phyloP scores from a whole-genome alignment of 805 yeast genomes.

The Tetrapisispora nanseiensis region DNA sequence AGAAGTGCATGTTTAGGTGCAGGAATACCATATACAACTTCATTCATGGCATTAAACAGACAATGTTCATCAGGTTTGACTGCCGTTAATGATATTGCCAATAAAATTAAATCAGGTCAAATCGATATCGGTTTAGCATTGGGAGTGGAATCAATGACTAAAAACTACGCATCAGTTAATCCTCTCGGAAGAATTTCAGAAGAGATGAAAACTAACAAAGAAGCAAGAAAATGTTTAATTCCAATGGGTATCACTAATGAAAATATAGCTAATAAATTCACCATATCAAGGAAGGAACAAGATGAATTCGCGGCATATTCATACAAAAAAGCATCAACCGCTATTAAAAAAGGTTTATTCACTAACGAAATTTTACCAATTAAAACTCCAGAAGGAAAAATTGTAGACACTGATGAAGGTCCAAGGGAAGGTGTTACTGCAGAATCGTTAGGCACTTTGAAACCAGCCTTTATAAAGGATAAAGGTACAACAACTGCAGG shows the following conservation, averaged over 20 bases:
- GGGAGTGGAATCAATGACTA: constrained; percentile 94
- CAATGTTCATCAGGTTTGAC: constrained; percentile 93
- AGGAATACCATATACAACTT: constrained; percentile 72
- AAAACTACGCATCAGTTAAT: constrained; percentile 65
- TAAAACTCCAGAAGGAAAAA: constrained; percentile 38
- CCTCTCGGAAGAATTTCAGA: constrained; percentile 56
- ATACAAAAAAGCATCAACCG: constrained; percentile 72
- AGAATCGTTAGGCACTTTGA: constrained; percentile 59
- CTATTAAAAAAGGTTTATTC: constrained; percentile 64
- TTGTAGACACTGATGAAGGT: constrained; percentile 72
- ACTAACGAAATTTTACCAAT: constrained; percentile 84
- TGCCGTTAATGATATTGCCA: constrained; percentile 84
- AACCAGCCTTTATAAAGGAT: constrained; percentile 76
- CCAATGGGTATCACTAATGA: constrained; percentile 98
- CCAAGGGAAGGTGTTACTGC: constrained; percentile 83
- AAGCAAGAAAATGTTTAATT: constrained; percentile 66
- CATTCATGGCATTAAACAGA: constrained; percentile 79
- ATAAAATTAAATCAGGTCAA: constrained; percentile 78
- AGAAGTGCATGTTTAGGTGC: constrained; percentile 88
- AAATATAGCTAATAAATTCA: constrained; percentile 66
- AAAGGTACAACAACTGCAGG: constrained; percentile 87
- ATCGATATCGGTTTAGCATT: constrained; percentile 84
- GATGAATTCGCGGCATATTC: constrained; percentile 86
- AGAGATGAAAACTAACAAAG: constrained; percentile 33
- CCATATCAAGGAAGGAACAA: constrained; percentile 59